Conservation (phyloP, 495 filamentous ascomycete genomes). For the Aspergillus sclerotiicarbonarius region DNA sequence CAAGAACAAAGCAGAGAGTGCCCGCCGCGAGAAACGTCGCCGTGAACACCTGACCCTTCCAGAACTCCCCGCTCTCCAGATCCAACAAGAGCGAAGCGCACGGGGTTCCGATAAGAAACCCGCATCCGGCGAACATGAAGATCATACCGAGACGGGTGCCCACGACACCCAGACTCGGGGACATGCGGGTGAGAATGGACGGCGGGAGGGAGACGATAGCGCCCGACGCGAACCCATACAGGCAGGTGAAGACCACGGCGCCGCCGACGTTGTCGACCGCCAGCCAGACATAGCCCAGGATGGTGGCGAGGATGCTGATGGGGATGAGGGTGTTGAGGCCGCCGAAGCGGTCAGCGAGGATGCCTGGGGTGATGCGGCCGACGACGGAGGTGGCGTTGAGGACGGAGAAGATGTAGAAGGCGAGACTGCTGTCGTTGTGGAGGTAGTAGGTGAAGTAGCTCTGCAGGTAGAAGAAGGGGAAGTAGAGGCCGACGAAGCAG, state of each 20-base stretch:
- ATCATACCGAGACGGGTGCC: conserved; percentile 63
- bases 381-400: conserved; percentile 44
- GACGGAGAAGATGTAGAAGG: conserved; percentile 51
- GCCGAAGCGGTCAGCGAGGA: conserved; percentile 54
- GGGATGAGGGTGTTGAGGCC: conserved; percentile 33
- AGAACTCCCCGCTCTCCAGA: conserved; percentile 6
- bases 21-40: conserved; percentile 9
- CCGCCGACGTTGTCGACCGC: conserved; percentile 29
- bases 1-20: too few species aligned
- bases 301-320: conserved; percentile 25
- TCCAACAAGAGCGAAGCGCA: conserved; percentile 53
- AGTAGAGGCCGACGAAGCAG: conserved; percentile 42
- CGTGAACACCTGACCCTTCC: neutral
- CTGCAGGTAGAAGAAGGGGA: conserved; percentile 9
- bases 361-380: conserved; percentile 63
- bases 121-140: conserved; percentile 47
- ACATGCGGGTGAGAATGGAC: conserved; percentile 26
- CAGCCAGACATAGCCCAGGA: conserved; percentile 39
- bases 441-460: conserved; percentile 67
- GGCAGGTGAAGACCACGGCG: conserved; percentile 32
- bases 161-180: conserved; percentile 45
- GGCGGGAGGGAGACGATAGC: conserved; percentile 35
- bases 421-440: conserved; percentile 46
- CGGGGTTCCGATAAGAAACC: conserved; percentile 59
- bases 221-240: conserved; percentile 45